Percentiles rank a stretch among this genome's conserved stretches.
phyloP scores from a whole-genome alignment of 768 basidiomycete species.

The Candolleomyces eurysporus region DNA sequence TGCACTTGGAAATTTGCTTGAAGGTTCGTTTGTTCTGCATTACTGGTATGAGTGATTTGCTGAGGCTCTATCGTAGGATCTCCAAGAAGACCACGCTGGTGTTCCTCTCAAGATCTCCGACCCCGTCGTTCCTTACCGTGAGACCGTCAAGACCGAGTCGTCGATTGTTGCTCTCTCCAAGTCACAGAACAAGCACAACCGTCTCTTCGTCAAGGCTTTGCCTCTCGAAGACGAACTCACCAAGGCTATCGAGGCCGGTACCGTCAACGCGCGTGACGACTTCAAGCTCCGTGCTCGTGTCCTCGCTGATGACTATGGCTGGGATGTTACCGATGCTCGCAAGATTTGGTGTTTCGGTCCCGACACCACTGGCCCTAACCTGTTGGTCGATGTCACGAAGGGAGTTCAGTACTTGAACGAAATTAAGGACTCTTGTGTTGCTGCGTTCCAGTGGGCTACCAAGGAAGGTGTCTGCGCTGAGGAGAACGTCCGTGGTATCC shows the following conservation, averaged over 20 bases:
- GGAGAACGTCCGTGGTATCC: constrained; percentile 98
- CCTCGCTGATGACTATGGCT: constrained; percentile 93
- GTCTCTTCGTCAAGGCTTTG: constrained; percentile 90
- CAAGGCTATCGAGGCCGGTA: constrained; percentile 86
- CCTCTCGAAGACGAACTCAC: constrained; percentile 95
- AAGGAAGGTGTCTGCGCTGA: constrained; percentile 97
- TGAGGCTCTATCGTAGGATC: constrained; percentile 56
- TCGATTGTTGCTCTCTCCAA: constrained; percentile 96
- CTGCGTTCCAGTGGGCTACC: constrained; percentile 99
- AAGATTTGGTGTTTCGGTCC: constrained; percentile 99
- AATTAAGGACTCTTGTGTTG: constrained; percentile 99
- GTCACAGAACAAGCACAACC: constrained; percentile 99
- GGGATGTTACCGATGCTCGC: constrained; percentile 99
- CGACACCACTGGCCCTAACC: constrained; percentile 94
- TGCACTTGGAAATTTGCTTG: constrained; percentile 99
- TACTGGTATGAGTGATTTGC: not conserved
- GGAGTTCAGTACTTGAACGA: constrained; percentile 99
- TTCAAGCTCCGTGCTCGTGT: constrained; percentile 94
- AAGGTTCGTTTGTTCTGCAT: constrained; percentile 53
- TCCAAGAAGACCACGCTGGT: constrained; percentile 99
- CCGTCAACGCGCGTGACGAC: constrained; percentile 89
- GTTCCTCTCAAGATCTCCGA: constrained; percentile 98
- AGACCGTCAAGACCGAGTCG: constrained; percentile 96
- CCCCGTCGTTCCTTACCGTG: constrained; percentile 96
- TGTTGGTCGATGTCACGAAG: constrained; percentile 98